Base-by-base conservation (phyloP, 2,329 filamentous ascomycete genomes). In the Xylaria sp. region DNA sequence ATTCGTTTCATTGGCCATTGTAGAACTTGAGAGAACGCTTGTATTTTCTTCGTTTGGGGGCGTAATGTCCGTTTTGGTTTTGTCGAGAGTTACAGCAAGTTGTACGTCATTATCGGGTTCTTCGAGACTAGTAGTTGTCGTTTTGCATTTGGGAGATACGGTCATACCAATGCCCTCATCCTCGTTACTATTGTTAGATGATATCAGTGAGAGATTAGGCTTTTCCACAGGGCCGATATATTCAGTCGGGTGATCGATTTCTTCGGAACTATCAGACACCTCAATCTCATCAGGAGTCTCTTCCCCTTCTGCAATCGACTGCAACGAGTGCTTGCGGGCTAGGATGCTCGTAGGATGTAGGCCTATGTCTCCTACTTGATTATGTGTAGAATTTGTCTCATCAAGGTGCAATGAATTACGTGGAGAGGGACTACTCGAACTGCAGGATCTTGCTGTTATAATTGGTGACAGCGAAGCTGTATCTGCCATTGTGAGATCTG, bases 111-210 rank as follows among this genome's bases (percentile, higher is more conserved):
- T n/a, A 26, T 56, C 28, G 38, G 57, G n/a, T 31, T 57, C 51
- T 26, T 65, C 23, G 2, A 26, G 42, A n/a, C 15, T 17, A 20
- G 36, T 11, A 33, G 53, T 15, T 23, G 59, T 28, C 10, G 17
- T 42, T 23, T 31, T 67, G 20, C 15, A 17, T 26, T 51, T 61
- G 31, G 38, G 49, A 58, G 57, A 17, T 26, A 65, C 57, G 40
- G 40, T 59, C 76, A 77, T 78, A 59, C 72, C 53, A 59, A 78
- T 76, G 1, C 75, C 76, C 63, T 78, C 76, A 33, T 78, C 76
- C 13, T 72, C 70, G 26, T 71, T 68, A 48, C 66, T 72, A 17
- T 67, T 71, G 10, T 28, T 57, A 20, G 36, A 33, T 9, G 62
- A 66, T 20, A 70, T 68, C 6, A 64, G 36, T 6, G 62, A 60